Evolutionary conservation across 2,329 filamentous ascomycete species (phyloP), one percentile per base, ranked within the genome.

Genomic region (Pyrenochaeta sp.): DNA sequence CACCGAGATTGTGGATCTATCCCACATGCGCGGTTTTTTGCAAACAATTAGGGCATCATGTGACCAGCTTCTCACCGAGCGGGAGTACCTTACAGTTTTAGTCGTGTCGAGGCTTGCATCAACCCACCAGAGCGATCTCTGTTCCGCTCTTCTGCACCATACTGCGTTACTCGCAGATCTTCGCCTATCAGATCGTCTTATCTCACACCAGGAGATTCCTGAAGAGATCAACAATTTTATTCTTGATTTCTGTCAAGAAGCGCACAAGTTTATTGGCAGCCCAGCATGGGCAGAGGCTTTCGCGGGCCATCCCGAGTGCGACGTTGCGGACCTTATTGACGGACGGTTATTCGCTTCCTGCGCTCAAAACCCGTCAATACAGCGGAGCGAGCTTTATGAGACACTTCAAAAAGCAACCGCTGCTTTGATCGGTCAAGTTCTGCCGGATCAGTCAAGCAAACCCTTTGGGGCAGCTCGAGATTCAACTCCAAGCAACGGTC

Each of bases 301-400:
- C 42, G 49, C 53, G 3, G 46, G 62, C 13, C 50, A 68, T 8
- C 51, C 57, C 9, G 54, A 60, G 24, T 82, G 80, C 63, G 83
- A 87, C 66, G 68, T 86, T 5, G 78, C 78, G 15, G 86, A 89
- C 68, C 72, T 85, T 5, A 69, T 88, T 13, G 86, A 88, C 71
- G 86, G 86, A 6, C 78, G 85, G 39, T 52, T 77, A 13, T 63
- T 77, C n/a, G 68, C 71, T 15, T 67, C 62, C 7, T 77, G 72
- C 46, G 25, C 70, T 3, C 59, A 68, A 15, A 52, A 67, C 24
- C 27, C 65, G 1, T 55, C 62, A 15, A 37, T 64, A 37, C 63
- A 67, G 10, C 56, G 42, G 36, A 69, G 54, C 5, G 70, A 68
- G 45, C 59, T 62, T 5, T 69, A 69, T 28, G 51, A 63, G 22